A percentile compares a stretch with the other conserved stretches of the same genome.
phyloP scores from a whole-genome alignment of 139 green algal species.

The Micractinium sp. region DNA sequence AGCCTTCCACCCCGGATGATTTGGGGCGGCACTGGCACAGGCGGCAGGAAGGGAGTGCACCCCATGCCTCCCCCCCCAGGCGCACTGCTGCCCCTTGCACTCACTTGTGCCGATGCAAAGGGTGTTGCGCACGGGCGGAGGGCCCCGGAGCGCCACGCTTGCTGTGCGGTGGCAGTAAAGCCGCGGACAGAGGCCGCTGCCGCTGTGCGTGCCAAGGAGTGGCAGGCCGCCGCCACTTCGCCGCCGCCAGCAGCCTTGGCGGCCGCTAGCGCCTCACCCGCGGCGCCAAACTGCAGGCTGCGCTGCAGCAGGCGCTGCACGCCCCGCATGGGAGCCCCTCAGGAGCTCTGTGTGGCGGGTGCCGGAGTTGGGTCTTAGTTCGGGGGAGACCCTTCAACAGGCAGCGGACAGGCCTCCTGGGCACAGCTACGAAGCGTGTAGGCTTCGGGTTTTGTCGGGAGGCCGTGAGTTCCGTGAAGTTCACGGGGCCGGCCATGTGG shows the following conservation, averaged over 20 bases:
- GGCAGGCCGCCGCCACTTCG: neutral
- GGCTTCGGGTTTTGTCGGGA: neutral
- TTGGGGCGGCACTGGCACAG: neutral
- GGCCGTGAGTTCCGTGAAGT: too few species aligned
- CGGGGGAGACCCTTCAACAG: neutral
- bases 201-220: neutral
- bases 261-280: slow-evolving; percentile 1
- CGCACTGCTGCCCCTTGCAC: too few species aligned
- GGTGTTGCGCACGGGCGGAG: neutral
- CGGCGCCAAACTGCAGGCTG: slow-evolving; percentile 5
- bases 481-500: too few species aligned
- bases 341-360: neutral
- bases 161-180: neutral
- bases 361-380: neutral
- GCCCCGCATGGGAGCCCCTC: slow-evolving; percentile 3
- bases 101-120: neutral
- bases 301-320: slow-evolving; percentile 31
- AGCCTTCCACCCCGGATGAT: too few species aligned
- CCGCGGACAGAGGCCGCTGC: neutral
- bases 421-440: neutral
- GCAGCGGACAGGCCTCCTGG: neutral
- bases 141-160: neutral
- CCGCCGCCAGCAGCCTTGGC: neutral
- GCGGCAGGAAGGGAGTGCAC: too few species aligned
- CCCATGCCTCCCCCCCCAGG: too few species aligned